These are phyloP conservation scores for Phytophthora podocarpi DNA, from an alignment of 352 stramenopile species.

Conservation along the genomic window DNA sequence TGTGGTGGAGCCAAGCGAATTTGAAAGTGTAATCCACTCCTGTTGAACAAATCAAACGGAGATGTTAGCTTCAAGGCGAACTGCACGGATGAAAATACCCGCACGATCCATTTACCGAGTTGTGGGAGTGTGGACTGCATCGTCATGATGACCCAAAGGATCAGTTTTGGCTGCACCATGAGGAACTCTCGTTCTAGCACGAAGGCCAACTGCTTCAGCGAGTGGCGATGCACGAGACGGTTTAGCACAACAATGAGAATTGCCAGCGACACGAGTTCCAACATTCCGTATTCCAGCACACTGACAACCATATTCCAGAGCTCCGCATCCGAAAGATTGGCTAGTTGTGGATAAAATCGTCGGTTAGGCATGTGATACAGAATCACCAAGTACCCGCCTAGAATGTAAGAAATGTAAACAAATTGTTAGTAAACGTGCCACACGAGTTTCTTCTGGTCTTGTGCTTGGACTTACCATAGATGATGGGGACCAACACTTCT, in stretches of 20 bases:
- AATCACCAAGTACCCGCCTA: constrained; percentile 31
- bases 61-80: not conserved
- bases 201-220: constrained; percentile 32
- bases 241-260: constrained; percentile 15
- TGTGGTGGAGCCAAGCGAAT: constrained; percentile 24
- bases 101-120: constrained; percentile 14
- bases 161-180: constrained; percentile 26
- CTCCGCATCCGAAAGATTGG: constrained; percentile 1
- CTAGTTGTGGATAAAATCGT: constrained; percentile 34
- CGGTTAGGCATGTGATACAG: constrained; percentile 37
- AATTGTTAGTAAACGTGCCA: too few relatives aligned
- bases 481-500: constrained; percentile 36
- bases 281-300: constrained; percentile 18
- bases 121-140: constrained; percentile 29
- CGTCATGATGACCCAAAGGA: constrained; percentile 33
- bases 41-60: not conserved
- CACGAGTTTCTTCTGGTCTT: too few relatives aligned
- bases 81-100: not conserved
- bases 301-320: constrained; percentile 12
- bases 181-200: constrained; percentile 28
- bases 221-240: constrained; percentile 6
- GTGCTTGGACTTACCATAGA: constrained; percentile 43
- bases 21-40: constrained; percentile 33
- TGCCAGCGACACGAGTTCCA: constrained; percentile 23
- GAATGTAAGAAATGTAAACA: not conserved